Percentiles rank a stretch among this genome's conserved stretches.
These are phyloP conservation scores for Cladosporium cucumerinum DNA, from an alignment of 2,329 filamentous ascomycete genomes.

Conservation along the genomic window DNA sequence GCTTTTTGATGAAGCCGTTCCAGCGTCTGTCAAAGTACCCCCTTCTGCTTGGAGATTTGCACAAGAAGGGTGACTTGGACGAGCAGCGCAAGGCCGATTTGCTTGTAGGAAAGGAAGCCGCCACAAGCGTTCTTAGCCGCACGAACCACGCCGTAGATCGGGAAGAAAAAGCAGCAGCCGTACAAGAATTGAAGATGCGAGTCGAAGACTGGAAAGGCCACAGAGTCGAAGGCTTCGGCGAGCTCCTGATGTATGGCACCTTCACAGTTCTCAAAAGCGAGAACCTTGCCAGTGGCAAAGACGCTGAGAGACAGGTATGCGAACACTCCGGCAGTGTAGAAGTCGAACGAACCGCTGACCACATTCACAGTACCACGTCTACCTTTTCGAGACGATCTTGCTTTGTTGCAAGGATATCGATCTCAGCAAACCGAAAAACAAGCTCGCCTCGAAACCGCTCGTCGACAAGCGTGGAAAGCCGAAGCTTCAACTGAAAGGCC, in stretches of 20 bases:
- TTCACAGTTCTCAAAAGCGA: constrained; percentile 78
- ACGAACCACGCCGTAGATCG: constrained; percentile 90
- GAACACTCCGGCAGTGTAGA: constrained; percentile 2
- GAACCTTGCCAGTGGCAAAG: constrained; percentile 54
- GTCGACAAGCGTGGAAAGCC: constrained; percentile 71
- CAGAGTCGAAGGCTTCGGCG: constrained; percentile 84
- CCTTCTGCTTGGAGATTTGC: constrained; percentile 78
- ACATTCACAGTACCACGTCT: constrained; percentile 78
- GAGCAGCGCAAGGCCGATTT: constrained; percentile 70
- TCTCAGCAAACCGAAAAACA: constrained; percentile 72
- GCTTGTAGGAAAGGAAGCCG: constrained; percentile 70
- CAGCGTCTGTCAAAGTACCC: constrained; percentile 95
- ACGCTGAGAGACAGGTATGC: constrained; percentile 84
- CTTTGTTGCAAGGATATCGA: constrained; percentile 96
- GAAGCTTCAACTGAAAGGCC: constrained; percentile 83
- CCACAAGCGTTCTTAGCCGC: constrained; percentile 74
- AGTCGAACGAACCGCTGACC: constrained; percentile 14
- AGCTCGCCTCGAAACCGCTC: constrained; percentile 67
- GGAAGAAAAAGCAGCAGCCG: constrained; percentile 76
- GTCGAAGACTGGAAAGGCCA: constrained; percentile 98
- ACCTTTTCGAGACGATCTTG: constrained; percentile 91
- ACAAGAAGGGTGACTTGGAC: constrained; percentile 76
- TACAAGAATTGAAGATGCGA: constrained; percentile 73
- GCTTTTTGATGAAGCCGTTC: constrained; percentile 94
- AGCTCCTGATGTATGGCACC: constrained; percentile 80